phyloP scores from a whole-genome alignment of 805 yeast genomes.

The Wickerhamiella nectarea region DNA sequence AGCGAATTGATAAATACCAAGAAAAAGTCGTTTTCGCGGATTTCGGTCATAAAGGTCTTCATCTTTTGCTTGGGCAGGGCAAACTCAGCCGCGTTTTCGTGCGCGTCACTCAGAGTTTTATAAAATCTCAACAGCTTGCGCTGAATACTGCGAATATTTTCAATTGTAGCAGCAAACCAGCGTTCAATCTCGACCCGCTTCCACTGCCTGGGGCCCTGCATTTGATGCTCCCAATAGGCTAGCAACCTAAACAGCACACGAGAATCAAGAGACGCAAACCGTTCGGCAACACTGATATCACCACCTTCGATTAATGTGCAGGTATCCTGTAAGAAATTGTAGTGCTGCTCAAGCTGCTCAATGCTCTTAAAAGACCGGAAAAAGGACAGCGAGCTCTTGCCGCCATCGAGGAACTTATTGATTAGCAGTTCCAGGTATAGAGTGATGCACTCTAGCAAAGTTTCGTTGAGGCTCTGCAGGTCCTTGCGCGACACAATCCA shows the following conservation, averaged over 20 bases:
- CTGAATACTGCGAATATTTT: constrained; percentile 38
- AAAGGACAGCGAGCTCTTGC: constrained; percentile 36
- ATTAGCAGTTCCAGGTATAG: constrained; percentile 59
- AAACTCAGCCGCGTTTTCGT: constrained; percentile 51
- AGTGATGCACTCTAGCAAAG: constrained; percentile 58
- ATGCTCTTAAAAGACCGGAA: constrained; percentile 83
- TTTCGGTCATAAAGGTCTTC: constrained; percentile 40
- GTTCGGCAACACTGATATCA: constrained; percentile 66
- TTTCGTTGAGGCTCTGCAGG: constrained; percentile 50
- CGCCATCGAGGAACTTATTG: constrained; percentile 65
- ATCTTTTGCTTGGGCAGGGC: constrained; percentile 22
- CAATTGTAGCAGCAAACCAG: constrained; percentile 32
- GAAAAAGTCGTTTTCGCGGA: constrained; percentile 58
- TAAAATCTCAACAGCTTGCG: constrained; percentile 74
- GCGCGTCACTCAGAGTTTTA: constrained; percentile 48
- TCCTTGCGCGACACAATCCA: constrained; percentile 61
- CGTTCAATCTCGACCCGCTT: constrained; percentile 35
- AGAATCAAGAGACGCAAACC: constrained; percentile 51
- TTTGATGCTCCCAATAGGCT: constrained; percentile 58
- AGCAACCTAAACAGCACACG: constrained; percentile 56
- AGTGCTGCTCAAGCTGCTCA: constrained; percentile 72
- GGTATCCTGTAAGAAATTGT: constrained; percentile 61
- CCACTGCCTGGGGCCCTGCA: constrained; percentile 42
- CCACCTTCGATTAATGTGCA: constrained; percentile 74
- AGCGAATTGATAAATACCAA: constrained; percentile 59